Conservation (phyloP, 73 alveolate genomes). For the Paramecium octaurelia region DNA sequence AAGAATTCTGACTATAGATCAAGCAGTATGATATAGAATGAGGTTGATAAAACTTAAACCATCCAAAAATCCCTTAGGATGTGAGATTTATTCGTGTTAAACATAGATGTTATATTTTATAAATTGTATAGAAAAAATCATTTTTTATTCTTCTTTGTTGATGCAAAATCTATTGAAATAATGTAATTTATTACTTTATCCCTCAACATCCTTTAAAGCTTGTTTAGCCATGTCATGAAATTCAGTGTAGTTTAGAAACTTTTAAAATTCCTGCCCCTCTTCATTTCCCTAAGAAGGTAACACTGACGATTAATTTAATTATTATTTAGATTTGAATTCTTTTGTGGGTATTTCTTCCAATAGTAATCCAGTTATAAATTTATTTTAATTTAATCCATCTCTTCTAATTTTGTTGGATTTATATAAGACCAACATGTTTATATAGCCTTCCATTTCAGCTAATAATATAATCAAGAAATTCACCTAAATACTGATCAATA, state of each 20-base stretch:
- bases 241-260: neutral
- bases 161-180: neutral
- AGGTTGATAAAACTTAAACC: neutral
- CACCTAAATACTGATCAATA: conserved; percentile 47
- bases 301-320: neutral
- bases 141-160: neutral
- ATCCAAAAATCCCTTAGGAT: neutral
- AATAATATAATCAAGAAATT: neutral
- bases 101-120: neutral
- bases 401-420: neutral
- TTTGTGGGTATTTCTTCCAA: conserved; percentile 1
- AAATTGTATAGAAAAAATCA: neutral
- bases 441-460: conserved; percentile 22
- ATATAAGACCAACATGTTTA: neutral
- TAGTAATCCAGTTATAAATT: conserved; percentile 6
- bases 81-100: neutral
- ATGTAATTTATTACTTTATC: neutral
- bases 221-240: neutral
- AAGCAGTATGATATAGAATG: neutral
- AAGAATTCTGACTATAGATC: neutral
- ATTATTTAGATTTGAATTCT: neutral
- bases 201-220: neutral
- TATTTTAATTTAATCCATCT: neutral
- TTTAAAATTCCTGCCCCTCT: neutral
- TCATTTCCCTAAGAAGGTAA: neutral